phyloP scores from a whole-genome alignment of 805 yeast species.

The Candida wancherniae region DNA sequence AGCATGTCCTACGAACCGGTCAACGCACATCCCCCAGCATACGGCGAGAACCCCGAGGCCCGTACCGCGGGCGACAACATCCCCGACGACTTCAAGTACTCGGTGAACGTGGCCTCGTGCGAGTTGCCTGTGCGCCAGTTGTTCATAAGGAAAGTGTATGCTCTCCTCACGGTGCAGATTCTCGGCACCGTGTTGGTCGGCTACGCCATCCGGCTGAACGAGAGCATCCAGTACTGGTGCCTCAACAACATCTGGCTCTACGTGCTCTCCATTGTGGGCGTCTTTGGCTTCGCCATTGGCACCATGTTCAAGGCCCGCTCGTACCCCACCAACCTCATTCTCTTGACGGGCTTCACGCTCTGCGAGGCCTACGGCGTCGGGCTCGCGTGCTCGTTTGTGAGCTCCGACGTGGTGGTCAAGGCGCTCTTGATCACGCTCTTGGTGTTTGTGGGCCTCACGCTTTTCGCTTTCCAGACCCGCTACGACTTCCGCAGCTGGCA shows the following conservation, averaged over 20 bases:
- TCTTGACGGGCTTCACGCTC: conserved; percentile 63
- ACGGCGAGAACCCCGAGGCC: conserved; percentile 14
- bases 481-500: conserved; percentile 71
- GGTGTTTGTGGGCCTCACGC: conserved; percentile 70
- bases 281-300: conserved; percentile 62
- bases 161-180: conserved; percentile 63
- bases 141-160: conserved; percentile 75
- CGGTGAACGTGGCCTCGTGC: conserved; percentile 72
- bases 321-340: conserved; percentile 61
- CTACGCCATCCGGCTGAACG: conserved; percentile 41
- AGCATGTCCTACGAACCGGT: conserved; percentile 13
- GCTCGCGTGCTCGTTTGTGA: conserved; percentile 56
- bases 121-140: conserved; percentile 69
- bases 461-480: conserved; percentile 71
- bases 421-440: conserved; percentile 66
- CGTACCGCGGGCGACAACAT: conserved; percentile 14
- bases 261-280: conserved; percentile 50
- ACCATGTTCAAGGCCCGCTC: conserved; percentile 58
- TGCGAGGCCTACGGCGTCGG: conserved; percentile 75
- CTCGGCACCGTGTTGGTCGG: conserved; percentile 58
- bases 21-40: conserved; percentile 11
- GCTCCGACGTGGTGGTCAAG: conserved; percentile 59
- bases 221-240: conserved; percentile 49
- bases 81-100: conserved; percentile 74
- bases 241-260: conserved; percentile 55